phyloP scores from a whole-genome alignment of 2,329 filamentous ascomycete genomes.

The Trichoderma aggressivum region DNA sequence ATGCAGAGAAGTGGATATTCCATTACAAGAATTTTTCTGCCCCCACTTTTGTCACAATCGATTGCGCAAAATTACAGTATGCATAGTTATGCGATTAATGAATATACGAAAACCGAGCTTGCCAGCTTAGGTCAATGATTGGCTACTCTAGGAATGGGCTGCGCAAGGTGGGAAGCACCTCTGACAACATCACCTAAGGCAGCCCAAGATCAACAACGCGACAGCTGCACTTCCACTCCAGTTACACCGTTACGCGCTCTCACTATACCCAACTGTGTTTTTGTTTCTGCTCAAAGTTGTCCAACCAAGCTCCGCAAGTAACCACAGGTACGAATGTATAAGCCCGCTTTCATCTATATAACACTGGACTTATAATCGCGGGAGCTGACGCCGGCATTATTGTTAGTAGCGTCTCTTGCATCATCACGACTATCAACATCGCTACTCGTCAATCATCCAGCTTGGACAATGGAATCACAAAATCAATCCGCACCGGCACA shows the following conservation, averaged over 20 bases:
- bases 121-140: not conserved
- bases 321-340: not conserved
- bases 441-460: not conserved
- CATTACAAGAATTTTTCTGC: conserved; percentile 9
- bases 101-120: not conserved
- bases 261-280: not conserved
- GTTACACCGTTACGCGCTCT: not conserved
- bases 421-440: not conserved
- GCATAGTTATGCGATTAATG: not conserved
- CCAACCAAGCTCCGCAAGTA: not conserved
- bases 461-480: conserved; percentile 38
- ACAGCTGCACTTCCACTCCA: not conserved
- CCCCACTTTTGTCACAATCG: not conserved
- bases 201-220: conserved; percentile 13
- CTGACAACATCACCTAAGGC: conserved; percentile 13
- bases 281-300: not conserved
- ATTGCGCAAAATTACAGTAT: not conserved
- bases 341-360: not conserved
- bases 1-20: conserved; percentile 8
- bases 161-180: conserved; percentile 7
- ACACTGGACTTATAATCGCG: not conserved
- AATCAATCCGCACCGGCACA: conserved; percentile 51
- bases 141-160: not conserved
- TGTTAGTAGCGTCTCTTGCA: not conserved
- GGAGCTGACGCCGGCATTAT: not conserved